These are phyloP conservation scores for Coniochaeta ligniaria DNA, from an alignment of 2,329 filamentous ascomycete genomes.

Conservation along the genomic window DNA sequence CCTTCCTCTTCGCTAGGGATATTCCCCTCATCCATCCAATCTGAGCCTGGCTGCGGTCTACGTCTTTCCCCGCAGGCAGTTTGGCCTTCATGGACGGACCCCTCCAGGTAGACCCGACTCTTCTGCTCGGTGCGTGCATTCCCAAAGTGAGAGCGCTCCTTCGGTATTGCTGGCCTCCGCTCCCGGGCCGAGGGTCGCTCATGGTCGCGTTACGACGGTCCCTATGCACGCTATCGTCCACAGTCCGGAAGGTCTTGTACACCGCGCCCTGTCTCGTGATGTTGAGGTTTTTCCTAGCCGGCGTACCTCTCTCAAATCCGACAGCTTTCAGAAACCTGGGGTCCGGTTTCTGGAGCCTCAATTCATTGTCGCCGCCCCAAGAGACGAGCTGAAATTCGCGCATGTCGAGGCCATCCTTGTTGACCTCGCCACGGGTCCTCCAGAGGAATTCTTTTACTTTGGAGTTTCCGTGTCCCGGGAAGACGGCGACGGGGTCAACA, in stretches of 20 bases:
- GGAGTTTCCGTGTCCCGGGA: slow-evolving; percentile 53
- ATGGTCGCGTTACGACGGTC: slow-evolving; percentile 56
- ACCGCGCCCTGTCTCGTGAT: slow-evolving; percentile 76
- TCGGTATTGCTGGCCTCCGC: slow-evolving; percentile 30
- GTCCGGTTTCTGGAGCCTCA: slow-evolving; percentile 71
- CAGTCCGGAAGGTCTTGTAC: slow-evolving; percentile 79
- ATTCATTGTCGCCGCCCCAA: slow-evolving; percentile 81
- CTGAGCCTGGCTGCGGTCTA: slow-evolving; percentile 45
- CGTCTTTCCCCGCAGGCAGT: slow-evolving; percentile 28
- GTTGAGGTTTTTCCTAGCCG: slow-evolving; percentile 56
- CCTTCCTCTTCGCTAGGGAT: slow-evolving; percentile 51
- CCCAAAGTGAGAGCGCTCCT: slow-evolving; percentile 28
- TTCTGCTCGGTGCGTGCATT: slow-evolving; percentile 29
- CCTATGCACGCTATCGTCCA: slow-evolving; percentile 50
- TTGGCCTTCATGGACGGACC: slow-evolving; percentile 54
- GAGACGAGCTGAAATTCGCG: slow-evolving; percentile 90
- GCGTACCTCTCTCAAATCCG: slow-evolving; percentile 64
- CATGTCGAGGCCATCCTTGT: slow-evolving; percentile 64
- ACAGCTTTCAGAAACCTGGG: slow-evolving; percentile 58
- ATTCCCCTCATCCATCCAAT: slow-evolving; percentile 66
- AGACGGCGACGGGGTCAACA: slow-evolving; percentile 46
- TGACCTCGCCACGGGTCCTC: slow-evolving; percentile 65
- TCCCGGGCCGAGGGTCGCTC: slow-evolving; percentile 48
- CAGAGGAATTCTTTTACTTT: slow-evolving; percentile 90
- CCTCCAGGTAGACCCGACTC: slow-evolving; percentile 38